These are phyloP conservation scores for Diaporthe eres DNA, from an alignment of 2,329 filamentous ascomycete species.

Conservation along the genomic window DNA sequence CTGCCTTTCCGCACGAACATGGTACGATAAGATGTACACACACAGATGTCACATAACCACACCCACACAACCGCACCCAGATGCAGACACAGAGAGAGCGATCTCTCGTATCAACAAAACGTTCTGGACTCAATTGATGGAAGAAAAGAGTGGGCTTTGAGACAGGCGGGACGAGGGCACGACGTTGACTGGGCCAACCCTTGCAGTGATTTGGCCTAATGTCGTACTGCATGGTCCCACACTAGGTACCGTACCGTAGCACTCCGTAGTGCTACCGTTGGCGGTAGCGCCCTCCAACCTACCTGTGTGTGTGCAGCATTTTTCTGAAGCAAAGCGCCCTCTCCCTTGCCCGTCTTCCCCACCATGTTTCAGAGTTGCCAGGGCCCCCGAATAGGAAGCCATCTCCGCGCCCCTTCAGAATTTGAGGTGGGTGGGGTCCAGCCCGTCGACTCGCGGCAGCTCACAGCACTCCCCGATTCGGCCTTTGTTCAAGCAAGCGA, in stretches of 20 bases:
- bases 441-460: constrained; percentile 35
- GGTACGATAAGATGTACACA: background rate
- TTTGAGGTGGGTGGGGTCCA: constrained; percentile 44
- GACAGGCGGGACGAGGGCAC: constrained; percentile 29
- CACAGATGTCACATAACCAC: background rate
- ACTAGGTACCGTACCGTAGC: constrained; percentile 18
- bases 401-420: constrained; percentile 40
- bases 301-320: constrained; percentile 39
- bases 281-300: constrained; percentile 44
- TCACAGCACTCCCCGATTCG: constrained; percentile 36
- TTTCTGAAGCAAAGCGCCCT: constrained; percentile 63
- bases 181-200: constrained; percentile 27
- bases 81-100: background rate
- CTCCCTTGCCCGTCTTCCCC: constrained; percentile 42
- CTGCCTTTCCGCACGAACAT: constrained; percentile 1
- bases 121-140: constrained; percentile 34
- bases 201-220: constrained; percentile 33
- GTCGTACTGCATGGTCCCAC: constrained; percentile 29
- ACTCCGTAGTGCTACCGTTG: constrained; percentile 17
- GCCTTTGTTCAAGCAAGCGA: constrained; percentile 27
- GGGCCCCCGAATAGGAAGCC: constrained; percentile 42
- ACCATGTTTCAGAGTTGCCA: constrained; percentile 64
- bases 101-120: constrained; percentile 29
- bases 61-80: background rate
- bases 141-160: constrained; percentile 33